phyloP scores from a whole-genome alignment of 108 stramenopile species.

The Aurantiochytrium sp. region DNA sequence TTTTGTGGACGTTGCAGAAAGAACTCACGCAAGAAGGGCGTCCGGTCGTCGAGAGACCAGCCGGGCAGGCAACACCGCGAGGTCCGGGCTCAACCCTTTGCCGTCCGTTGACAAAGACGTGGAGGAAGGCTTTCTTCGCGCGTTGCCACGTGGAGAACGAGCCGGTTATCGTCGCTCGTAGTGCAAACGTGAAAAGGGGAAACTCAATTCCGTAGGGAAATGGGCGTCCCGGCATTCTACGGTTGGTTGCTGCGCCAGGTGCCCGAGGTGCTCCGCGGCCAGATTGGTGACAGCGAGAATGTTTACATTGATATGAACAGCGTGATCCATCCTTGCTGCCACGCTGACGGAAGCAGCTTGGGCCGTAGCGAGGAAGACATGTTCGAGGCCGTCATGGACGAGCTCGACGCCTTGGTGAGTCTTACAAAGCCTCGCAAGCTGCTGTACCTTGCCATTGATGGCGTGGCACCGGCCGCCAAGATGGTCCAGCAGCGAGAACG shows the following conservation, averaged over 20 bases:
- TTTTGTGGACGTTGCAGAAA: too few relatives aligned
- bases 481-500: slow-evolving; percentile 91
- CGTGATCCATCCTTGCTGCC: slow-evolving; percentile 97
- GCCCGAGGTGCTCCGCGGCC: slow-evolving; percentile 91
- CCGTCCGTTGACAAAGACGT: too few relatives aligned
- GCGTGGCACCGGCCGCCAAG: slow-evolving; percentile 90
- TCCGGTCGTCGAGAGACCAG: too few relatives aligned
- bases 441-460: slow-evolving; percentile 87
- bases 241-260: slow-evolving; percentile 96
- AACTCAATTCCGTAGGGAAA: not conserved
- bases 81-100: too few relatives aligned
- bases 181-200: too few relatives aligned
- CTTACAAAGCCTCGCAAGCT: slow-evolving; percentile 69
- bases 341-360: slow-evolving; percentile 77
- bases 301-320: slow-evolving; percentile 99
- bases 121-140: too few relatives aligned
- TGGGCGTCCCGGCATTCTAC: slow-evolving; percentile 99
- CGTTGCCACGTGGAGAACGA: too few relatives aligned
- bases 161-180: too few relatives aligned
- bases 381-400: slow-evolving; percentile 81
- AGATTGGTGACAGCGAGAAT: slow-evolving; percentile 82
- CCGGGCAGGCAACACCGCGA: too few relatives aligned
- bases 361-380: slow-evolving; percentile 87
- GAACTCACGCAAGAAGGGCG: too few relatives aligned
- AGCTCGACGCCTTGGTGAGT: slow-evolving; percentile 71